Percentiles rank a stretch among this genome's conserved stretches.
These are phyloP conservation scores for Agrocybe pediades DNA, from an alignment of 768 basidiomycete species.

Conservation along the genomic window DNA sequence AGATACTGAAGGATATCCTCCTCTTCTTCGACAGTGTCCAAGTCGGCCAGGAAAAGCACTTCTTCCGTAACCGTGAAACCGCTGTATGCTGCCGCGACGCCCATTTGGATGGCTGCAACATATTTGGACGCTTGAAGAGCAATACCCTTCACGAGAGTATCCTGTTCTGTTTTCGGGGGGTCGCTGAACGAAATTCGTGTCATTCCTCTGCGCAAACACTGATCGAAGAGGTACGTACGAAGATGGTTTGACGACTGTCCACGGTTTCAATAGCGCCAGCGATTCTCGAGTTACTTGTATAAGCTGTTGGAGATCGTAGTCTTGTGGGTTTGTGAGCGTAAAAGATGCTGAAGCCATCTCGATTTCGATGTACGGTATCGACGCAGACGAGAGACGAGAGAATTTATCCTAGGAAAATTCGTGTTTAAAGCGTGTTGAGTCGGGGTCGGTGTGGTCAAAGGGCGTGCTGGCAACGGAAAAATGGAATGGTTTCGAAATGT, in stretches of 20 bases:
- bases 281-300: conserved; percentile 8
- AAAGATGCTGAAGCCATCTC: neutral
- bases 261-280: conserved; percentile 5
- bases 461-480: too few relatives aligned
- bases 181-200: neutral
- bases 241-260: conserved; percentile 5
- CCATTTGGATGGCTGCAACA: conserved; percentile 8
- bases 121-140: conserved; percentile 6
- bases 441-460: too few relatives aligned
- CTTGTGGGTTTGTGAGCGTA: conserved; percentile 4
- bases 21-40: conserved; percentile 8
- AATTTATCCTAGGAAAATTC: neutral
- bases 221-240: neutral
- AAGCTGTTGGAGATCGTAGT: conserved; percentile 8
- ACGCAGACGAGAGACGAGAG: neutral
- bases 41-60: conserved; percentile 11
- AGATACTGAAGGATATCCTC: conserved; percentile 11
- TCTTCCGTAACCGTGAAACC: conserved; percentile 17
- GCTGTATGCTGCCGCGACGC: conserved; percentile 12
- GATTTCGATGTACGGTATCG: neutral
- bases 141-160: conserved; percentile 3
- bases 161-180: neutral
- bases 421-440: neutral
- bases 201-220: neutral
- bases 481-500: too few relatives aligned